These are phyloP conservation scores for Davidsoniella eucalypti DNA, from an alignment of 2,329 filamentous ascomycete species.

Conservation along the genomic window DNA sequence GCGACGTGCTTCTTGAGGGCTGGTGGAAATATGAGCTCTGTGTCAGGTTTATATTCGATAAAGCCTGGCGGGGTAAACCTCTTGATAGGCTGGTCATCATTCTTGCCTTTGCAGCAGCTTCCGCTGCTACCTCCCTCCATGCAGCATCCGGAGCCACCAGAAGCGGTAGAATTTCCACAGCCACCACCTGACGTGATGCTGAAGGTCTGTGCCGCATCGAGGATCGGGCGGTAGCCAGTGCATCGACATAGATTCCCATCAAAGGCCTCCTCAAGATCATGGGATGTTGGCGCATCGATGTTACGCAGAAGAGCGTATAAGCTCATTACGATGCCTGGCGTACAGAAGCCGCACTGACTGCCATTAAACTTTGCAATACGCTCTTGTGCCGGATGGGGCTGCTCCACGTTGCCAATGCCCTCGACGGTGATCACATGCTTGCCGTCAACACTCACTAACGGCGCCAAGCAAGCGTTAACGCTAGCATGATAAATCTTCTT, in stretches of 20 bases:
- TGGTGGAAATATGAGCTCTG: constrained; percentile 88
- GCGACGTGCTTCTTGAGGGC: constrained; percentile 68
- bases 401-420: constrained; percentile 77
- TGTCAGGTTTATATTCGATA: constrained; percentile 86
- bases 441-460: constrained; percentile 81
- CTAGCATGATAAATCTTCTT: constrained; percentile 90
- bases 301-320: constrained; percentile 86
- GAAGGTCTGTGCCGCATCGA: constrained; percentile 89
- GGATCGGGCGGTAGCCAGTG: constrained; percentile 84
- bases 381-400: constrained; percentile 79
- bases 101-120: constrained; percentile 45
- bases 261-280: constrained; percentile 88
- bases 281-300: constrained; percentile 56
- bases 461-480: constrained; percentile 89
- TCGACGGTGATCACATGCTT: constrained; percentile 98
- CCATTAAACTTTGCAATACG: constrained; percentile 82
- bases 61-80: constrained; percentile 75
- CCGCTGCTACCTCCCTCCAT: constrained; percentile 46
- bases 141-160: constrained; percentile 45
- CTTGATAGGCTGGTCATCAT: constrained; percentile 36
- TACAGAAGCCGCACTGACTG: constrained; percentile 89
- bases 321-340: constrained; percentile 95
- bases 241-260: constrained; percentile 93
- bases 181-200: constrained; percentile 30
- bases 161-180: constrained; percentile 31